Conservation (phyloP, 495 filamentous ascomycete genomes). For the Oleoguttula mirabilis region DNA sequence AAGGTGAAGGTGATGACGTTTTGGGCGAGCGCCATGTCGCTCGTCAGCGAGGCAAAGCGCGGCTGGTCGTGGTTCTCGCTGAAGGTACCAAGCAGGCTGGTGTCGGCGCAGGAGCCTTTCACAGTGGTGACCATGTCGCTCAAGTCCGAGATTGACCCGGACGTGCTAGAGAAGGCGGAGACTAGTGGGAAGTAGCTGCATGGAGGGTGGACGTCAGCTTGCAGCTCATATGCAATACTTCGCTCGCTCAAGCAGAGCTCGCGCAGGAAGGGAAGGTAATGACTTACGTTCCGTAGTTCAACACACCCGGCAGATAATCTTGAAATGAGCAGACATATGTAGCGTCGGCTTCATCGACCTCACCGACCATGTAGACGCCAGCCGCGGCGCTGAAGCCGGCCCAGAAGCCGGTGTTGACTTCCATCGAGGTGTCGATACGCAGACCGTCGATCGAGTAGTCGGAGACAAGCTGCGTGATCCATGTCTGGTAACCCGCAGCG, state of each 20-base stretch:
- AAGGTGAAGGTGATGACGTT: conserved; percentile 63
- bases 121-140: conserved; percentile 27
- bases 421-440: conserved; percentile 61
- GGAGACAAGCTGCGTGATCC: conserved; percentile 51
- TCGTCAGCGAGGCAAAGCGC: conserved; percentile 22
- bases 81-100: conserved; percentile 59
- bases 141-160: conserved; percentile 18
- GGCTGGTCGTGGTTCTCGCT: conserved; percentile 65
- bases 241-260: no score
- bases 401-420: conserved; percentile 63
- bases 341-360: conserved; percentile 53
- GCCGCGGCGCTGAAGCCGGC: conserved; percentile 47
- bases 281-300: conserved; percentile 61
- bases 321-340: conserved; percentile 54
- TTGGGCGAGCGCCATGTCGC: conserved; percentile 42
- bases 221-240: no score
- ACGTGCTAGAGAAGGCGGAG: conserved; percentile 38
- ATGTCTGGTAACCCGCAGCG: conserved; percentile 46
- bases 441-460: conserved; percentile 68
- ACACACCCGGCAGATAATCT: conserved; percentile 45
- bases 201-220: no score
- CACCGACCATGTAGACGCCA: conserved; percentile 59
- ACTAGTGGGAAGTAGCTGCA: conserved; percentile 46
- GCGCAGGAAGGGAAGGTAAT: no score
- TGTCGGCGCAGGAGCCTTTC: conserved; percentile 42